Evolutionary conservation across 495 filamentous ascomycete species (phyloP).

Genomic region (Glarea lozoyensis): DNA sequence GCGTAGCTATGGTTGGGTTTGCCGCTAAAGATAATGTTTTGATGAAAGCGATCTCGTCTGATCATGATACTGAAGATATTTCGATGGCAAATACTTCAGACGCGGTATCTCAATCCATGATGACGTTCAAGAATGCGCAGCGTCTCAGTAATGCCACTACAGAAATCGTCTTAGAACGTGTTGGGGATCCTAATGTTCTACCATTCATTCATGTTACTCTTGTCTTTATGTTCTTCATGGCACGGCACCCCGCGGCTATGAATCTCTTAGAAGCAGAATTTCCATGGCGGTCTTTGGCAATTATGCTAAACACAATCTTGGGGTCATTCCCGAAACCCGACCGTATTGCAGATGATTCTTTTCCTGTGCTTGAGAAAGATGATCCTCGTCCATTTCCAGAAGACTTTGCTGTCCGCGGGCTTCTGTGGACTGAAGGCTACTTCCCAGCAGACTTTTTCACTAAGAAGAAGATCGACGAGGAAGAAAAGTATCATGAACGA

Average conservation of each 20-base stretch:
- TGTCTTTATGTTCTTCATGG: slow-evolving; percentile 8
- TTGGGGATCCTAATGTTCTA: slow-evolving; percentile 15
- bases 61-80: background rate
- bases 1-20: slow-evolving; percentile 9
- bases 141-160: slow-evolving; percentile 3
- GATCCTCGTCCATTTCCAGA: slow-evolving; percentile 60
- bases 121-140: slow-evolving; percentile 3
- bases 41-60: slow-evolving; percentile 4
- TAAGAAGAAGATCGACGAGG: slow-evolving; percentile 58
- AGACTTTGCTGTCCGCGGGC: slow-evolving; percentile 71
- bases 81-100: background rate
- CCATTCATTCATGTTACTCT: slow-evolving; percentile 9
- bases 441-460: slow-evolving; percentile 64
- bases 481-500: slow-evolving; percentile 62
- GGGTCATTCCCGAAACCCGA: slow-evolving; percentile 7
- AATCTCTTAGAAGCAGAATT: slow-evolving; percentile 1
- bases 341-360: slow-evolving; percentile 33
- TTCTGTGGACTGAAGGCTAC: slow-evolving; percentile 51
- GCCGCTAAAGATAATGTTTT: slow-evolving; percentile 5
- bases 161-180: slow-evolving; percentile 3
- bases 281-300: slow-evolving; percentile 6
- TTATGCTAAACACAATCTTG: slow-evolving; percentile 21
- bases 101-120: background rate
- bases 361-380: slow-evolving; percentile 47
- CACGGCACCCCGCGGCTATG: slow-evolving; percentile 2